Evolutionary conservation across 176 grass and related monocot species (phyloP).

Genomic region (Dactylis glomerata): DNA sequence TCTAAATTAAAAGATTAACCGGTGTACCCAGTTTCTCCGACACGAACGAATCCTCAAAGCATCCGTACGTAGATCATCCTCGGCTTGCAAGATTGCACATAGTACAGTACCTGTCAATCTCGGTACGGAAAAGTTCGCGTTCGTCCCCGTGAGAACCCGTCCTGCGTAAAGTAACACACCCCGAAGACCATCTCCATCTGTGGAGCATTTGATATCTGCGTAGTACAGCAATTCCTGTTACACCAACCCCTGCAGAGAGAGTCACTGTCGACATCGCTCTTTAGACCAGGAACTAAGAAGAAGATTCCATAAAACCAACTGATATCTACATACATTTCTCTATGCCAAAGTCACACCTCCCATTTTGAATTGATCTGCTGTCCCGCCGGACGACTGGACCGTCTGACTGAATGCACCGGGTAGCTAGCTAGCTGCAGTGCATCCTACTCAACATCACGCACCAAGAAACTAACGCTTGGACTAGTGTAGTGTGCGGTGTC

Average conservation of each 20-base stretch:
- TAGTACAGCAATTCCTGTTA: not conserved
- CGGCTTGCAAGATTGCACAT: too few relatives aligned
- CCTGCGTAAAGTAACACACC: not conserved
- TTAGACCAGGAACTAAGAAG: not conserved
- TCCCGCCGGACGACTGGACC: not conserved
- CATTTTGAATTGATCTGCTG: not conserved
- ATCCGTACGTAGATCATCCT: not conserved
- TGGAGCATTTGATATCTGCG: not conserved
- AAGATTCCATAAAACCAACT: not conserved
- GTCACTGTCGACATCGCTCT: not conserved
- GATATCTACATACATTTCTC: not conserved
- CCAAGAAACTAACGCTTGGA: not conserved
- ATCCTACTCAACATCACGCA: not conserved
- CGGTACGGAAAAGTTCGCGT: not conserved
- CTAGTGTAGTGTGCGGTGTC: not conserved
- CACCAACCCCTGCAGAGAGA: conserved; percentile 19
- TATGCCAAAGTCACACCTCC: not conserved
- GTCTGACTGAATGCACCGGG: not conserved
- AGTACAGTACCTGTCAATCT: not conserved
- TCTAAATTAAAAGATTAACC: too few relatives aligned
- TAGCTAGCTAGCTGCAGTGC: not conserved
- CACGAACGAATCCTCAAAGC: too few relatives aligned
- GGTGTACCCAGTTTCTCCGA: too few relatives aligned
- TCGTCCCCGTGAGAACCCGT: not conserved
- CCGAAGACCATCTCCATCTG: not conserved